These are phyloP conservation scores for Botrytis hyacinthi DNA, from an alignment of 2,329 filamentous ascomycete genomes.

Conservation along the genomic window DNA sequence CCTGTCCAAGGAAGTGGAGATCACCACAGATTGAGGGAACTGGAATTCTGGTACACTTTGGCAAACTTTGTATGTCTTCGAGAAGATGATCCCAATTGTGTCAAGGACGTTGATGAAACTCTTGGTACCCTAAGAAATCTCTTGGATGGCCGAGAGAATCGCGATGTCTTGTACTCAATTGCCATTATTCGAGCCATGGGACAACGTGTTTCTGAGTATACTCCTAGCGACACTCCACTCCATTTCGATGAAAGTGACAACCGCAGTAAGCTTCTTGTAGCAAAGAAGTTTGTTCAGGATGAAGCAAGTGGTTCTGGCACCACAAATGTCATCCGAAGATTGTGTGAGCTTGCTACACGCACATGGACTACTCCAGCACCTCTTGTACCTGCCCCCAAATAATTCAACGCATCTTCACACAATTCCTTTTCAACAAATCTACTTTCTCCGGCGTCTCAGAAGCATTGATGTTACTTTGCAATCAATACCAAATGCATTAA, in stretches of 20 bases:
- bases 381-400: conserved; percentile 14
- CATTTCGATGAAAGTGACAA: conserved; percentile 66
- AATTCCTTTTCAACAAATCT: conserved; percentile 14
- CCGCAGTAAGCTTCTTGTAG: conserved; percentile 64
- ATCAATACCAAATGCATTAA: conserved; percentile 16
- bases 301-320: conserved; percentile 68
- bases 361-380: conserved; percentile 34
- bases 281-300: conserved; percentile 66
- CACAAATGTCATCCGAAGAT: conserved; percentile 68
- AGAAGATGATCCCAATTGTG: conserved; percentile 56
- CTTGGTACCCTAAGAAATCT: conserved; percentile 65
- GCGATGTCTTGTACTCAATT: conserved; percentile 87
- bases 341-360: conserved; percentile 64
- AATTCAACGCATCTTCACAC: not conserved
- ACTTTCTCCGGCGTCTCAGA: conserved; percentile 17
- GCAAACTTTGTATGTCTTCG: conserved; percentile 68
- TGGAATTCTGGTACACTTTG: conserved; percentile 80
- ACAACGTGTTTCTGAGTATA: conserved; percentile 59
- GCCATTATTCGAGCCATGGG: conserved; percentile 75
- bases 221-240: conserved; percentile 54
- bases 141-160: conserved; percentile 78
- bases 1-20: conserved; percentile 50
- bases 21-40: conserved; percentile 57
- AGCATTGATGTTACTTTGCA: conserved; percentile 13
- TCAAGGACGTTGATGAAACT: conserved; percentile 62